phyloP scores from a whole-genome alignment of 2,329 filamentous ascomycete genomes.

The Pseudogymnoascus sp. region DNA sequence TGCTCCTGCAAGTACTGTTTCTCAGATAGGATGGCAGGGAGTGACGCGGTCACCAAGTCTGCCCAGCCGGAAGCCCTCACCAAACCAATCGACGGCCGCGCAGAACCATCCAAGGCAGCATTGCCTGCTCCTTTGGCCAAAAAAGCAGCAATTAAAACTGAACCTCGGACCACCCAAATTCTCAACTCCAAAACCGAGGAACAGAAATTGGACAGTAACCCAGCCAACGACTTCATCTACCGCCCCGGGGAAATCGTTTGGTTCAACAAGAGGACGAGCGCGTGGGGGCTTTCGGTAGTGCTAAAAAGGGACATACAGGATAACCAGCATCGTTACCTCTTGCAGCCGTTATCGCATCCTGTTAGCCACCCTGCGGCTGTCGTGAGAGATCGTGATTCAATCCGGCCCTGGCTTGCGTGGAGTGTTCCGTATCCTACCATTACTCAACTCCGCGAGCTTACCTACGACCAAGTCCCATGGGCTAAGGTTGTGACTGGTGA shows the following conservation, averaged over 20 bases:
- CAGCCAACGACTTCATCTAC: slow-evolving; percentile 40
- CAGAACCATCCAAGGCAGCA: slow-evolving; percentile 6
- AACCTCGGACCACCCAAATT: slow-evolving; percentile 12
- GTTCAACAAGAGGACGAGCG: slow-evolving; percentile 41
- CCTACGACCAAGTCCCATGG: slow-evolving; percentile 47
- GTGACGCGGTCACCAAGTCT: slow-evolving; percentile 21
- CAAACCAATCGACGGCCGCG: neutral
- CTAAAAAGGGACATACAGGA: slow-evolving; percentile 36
- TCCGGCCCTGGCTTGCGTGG: slow-evolving; percentile 54
- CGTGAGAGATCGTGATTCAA: slow-evolving; percentile 34
- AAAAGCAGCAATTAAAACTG: slow-evolving; percentile 2
- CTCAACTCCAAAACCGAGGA: slow-evolving; percentile 35
- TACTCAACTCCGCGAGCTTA: slow-evolving; percentile 33
- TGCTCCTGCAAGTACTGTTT: slow-evolving; percentile 52
- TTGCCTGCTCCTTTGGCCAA: neutral
- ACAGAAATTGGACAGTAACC: slow-evolving; percentile 42
- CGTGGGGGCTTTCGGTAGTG: slow-evolving; percentile 49
- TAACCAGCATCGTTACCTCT: slow-evolving; percentile 33
- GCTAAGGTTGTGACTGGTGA: slow-evolving; percentile 34
- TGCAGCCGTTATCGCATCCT: slow-evolving; percentile 44
- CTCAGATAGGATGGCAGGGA: slow-evolving; percentile 39
- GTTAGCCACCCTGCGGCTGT: slow-evolving; percentile 32
- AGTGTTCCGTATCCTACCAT: slow-evolving; percentile 46
- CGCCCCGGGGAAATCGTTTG: slow-evolving; percentile 49
- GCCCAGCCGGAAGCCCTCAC: neutral